Conservation (phyloP, 78 protist genomes). For the Dictyostelium capitatum region DNA sequence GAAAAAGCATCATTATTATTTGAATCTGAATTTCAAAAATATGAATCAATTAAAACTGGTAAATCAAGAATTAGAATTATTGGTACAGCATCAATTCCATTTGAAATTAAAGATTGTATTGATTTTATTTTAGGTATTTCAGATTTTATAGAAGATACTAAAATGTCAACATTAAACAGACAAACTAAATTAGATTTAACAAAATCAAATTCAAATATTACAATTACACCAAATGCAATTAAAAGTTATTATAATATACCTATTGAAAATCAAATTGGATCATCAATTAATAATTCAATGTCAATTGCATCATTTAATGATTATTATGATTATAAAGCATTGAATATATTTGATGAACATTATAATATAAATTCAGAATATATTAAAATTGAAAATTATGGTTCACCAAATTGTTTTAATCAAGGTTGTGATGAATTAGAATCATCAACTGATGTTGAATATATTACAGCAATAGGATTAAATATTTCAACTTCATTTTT, state of each 20-base stretch:
- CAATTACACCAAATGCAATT: neutral
- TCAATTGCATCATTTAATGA: slow-evolving; percentile 52
- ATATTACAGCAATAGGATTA: slow-evolving; percentile 38
- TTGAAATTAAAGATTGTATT: neutral
- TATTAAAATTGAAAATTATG: neutral
- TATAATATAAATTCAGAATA: neutral
- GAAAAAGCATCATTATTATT: slow-evolving; percentile 17
- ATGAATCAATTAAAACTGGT: neutral
- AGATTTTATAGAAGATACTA: slow-evolving; percentile 56
- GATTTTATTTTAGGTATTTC: slow-evolving; percentile 78
- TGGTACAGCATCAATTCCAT: slow-evolving; percentile 53
- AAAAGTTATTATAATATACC: slow-evolving; percentile 20
- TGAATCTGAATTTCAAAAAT: slow-evolving; percentile 9
- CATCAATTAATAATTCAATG: neutral
- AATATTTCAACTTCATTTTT: slow-evolving; percentile 5
- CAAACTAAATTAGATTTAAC: neutral
- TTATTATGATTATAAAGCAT: slow-evolving; percentile 8
- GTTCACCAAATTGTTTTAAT: slow-evolving; percentile 9
- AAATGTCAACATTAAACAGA: neutral
- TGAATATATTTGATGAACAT: neutral
- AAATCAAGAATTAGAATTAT: slow-evolving; percentile 22
- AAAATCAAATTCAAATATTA: neutral
- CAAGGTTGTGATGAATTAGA: slow-evolving; percentile 26
- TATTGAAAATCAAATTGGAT: neutral
- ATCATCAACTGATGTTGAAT: slow-evolving; percentile 46